These are phyloP conservation scores for Rhazya stricta DNA, from an alignment of 257 asterid species.

Conservation along the genomic window DNA sequence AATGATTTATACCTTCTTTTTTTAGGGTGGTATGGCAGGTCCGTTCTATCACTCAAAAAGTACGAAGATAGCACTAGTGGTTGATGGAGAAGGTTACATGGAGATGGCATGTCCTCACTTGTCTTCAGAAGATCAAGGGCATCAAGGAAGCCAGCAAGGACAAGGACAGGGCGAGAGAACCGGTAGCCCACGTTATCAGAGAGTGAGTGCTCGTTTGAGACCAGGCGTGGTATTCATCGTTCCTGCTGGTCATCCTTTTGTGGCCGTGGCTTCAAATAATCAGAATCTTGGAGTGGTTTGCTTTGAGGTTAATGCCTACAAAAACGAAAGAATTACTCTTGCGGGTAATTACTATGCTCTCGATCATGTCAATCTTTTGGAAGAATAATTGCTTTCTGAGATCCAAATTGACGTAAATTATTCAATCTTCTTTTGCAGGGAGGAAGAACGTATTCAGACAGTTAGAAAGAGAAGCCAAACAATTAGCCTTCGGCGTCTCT, in stretches of 20 bases:
- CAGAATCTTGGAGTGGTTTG: constrained; percentile 47
- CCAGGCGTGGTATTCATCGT: constrained; percentile 47
- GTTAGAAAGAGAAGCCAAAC: constrained; percentile 52
- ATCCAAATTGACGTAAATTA: background rate
- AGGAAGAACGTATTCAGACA: constrained; percentile 44
- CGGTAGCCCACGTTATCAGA: constrained; percentile 31
- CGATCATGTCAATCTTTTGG: no score
- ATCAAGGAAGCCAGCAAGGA: constrained; percentile 7
- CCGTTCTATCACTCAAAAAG: constrained; percentile 51
- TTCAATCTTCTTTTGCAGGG: constrained; percentile 21
- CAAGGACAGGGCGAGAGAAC: constrained; percentile 4
- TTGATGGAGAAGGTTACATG: constrained; percentile 54
- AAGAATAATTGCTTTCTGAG: background rate
- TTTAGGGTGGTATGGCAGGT: constrained; percentile 61
- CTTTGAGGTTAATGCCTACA: constrained; percentile 43
- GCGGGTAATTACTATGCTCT: constrained; percentile 27
- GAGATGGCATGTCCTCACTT: constrained; percentile 78
- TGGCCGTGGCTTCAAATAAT: constrained; percentile 42
- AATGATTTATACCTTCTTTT: background rate
- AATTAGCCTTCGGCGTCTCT: constrained; percentile 52
- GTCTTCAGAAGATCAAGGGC: constrained; percentile 17
- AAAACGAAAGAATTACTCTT: constrained; percentile 40
- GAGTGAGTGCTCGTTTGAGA: constrained; percentile 32
- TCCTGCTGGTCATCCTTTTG: constrained; percentile 76
- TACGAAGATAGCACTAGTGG: constrained; percentile 34